Evolutionary conservation across 306 rosid genomes (phyloP).

Genomic region (Lathyrus oleraceus): DNA sequence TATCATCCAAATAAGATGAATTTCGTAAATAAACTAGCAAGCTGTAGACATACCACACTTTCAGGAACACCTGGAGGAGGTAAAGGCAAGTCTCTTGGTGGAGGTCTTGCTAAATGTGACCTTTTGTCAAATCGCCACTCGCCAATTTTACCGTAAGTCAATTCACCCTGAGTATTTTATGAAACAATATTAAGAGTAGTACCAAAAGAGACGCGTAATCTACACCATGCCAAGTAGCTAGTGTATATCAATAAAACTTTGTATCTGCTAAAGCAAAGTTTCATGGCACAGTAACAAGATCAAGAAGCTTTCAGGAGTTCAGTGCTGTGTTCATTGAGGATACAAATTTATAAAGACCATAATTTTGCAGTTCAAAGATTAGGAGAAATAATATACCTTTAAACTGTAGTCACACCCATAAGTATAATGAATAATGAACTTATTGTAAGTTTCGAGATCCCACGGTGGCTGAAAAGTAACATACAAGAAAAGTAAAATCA

Average conservation of each 20-base stretch:
- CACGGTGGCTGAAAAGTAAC: conserved; percentile 86
- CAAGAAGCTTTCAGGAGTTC: conserved; percentile 18
- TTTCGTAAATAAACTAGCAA: conserved; percentile 10
- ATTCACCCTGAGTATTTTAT: conserved; percentile 64
- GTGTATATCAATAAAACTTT: conserved; percentile 4
- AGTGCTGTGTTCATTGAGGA: background rate
- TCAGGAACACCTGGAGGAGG: conserved; percentile 98
- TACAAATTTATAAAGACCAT: background rate
- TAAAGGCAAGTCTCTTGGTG: conserved; percentile 73
- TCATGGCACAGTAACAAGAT: conserved; percentile 21
- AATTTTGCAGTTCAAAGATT: conserved; percentile 13
- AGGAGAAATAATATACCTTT: conserved; percentile 54
- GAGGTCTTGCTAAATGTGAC: conserved; percentile 80
- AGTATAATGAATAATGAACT: conserved; percentile 81
- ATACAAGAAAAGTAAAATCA: conserved; percentile 25
- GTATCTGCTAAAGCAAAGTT: conserved; percentile 21
- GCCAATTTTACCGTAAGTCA: conserved; percentile 85
- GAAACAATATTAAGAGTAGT: conserved; percentile 22
- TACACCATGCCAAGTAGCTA: background rate
- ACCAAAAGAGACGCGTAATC: conserved; percentile 11
- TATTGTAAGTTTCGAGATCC: conserved; percentile 70
- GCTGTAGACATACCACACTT: conserved; percentile 84
- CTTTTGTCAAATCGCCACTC: conserved; percentile 99
- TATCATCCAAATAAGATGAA: conserved; percentile 29
- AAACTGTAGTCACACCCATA: conserved; percentile 89